A percentile compares a stretch with the other conserved stretches of the same genome.
Conservation (phyloP, 2,329 filamentous ascomycete species). For the Shiraia sp. region DNA sequence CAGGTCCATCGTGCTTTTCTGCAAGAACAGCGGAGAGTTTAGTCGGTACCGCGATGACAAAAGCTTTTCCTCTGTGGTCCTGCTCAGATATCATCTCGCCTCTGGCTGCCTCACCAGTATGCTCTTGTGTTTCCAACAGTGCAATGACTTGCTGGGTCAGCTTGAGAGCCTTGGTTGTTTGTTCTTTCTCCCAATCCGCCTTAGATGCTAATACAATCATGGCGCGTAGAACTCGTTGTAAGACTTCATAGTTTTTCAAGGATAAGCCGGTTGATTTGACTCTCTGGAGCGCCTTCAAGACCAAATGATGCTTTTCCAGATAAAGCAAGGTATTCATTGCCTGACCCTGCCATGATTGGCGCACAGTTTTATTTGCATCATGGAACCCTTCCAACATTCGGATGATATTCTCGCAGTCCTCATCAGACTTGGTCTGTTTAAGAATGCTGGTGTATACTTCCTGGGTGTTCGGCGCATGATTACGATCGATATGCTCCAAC, state of each 20-base stretch:
- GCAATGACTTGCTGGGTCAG: conserved; percentile 45
- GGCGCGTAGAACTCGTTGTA: conserved; percentile 40
- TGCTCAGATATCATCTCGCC: conserved; percentile 27
- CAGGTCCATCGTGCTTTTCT: conserved; percentile 42
- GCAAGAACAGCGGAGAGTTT: conserved; percentile 49
- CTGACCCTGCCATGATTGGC: conserved; percentile 22
- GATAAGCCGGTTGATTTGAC: conserved; percentile 28
- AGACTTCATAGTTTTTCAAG: conserved; percentile 25
- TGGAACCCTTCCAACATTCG: conserved; percentile 35
- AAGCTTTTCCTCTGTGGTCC: conserved; percentile 33
- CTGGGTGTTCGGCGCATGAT: conserved; percentile 17
- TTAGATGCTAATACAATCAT: conserved; percentile 40
- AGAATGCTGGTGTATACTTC: conserved; percentile 18
- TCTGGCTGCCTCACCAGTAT: conserved; percentile 30
- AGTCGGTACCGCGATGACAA: conserved; percentile 48
- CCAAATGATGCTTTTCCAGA: conserved; percentile 30
- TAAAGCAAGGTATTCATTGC: conserved; percentile 14
- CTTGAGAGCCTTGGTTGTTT: conserved; percentile 44
- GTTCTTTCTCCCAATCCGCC: conserved; percentile 42
- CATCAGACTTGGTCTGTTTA: conserved; percentile 19
- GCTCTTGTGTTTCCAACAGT: conserved; percentile 47
- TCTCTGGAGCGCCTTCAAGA: conserved; percentile 36
- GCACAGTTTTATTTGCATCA: conserved; percentile 29
- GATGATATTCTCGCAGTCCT: conserved; percentile 43
- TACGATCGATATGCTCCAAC: conserved; percentile 38